Percentiles rank a stretch among this genome's conserved stretches.
phyloP scores from a whole-genome alignment of 352 stramenopile species.

The Phytophthora quininea region DNA sequence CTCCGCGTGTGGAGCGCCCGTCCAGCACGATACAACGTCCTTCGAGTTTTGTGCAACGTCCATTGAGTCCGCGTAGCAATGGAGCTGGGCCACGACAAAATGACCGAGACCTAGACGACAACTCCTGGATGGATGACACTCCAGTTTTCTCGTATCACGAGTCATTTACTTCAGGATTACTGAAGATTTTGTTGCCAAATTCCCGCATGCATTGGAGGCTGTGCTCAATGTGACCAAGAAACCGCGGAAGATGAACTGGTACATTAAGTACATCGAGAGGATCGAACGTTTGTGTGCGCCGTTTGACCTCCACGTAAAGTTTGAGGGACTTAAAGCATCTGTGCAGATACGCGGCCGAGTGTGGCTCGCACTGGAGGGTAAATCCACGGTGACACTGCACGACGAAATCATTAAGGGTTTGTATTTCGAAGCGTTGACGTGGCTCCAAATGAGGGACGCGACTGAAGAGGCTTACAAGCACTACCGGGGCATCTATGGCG shows the following conservation, averaged over 20 bases:
- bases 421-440: conserved; percentile 48
- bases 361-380: conserved; percentile 52
- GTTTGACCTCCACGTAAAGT: conserved; percentile 47
- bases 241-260: conserved; percentile 72
- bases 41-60: neutral
- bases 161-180: conserved; percentile 48
- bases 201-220: conserved; percentile 54
- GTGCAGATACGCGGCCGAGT: conserved; percentile 54
- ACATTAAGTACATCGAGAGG: conserved; percentile 65
- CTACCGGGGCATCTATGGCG: conserved; percentile 19
- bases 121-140: conserved; percentile 28
- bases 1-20: conserved; percentile 1
- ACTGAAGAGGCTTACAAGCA: conserved; percentile 37
- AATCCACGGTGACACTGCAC: conserved; percentile 54
- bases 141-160: conserved; percentile 62
- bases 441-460: conserved; percentile 51
- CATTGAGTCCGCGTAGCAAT: neutral
- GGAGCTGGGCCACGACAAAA: neutral
- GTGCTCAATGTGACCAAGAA: conserved; percentile 75
- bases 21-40: neutral
- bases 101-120: conserved; percentile 8
- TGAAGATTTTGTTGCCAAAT: conserved; percentile 62
- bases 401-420: conserved; percentile 53
- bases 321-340: conserved; percentile 40
- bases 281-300: conserved; percentile 47